Evolutionary conservation across 208 protist species (phyloP), one percentile per base, ranked within the genome.

Genomic region (Crithidia sp.): DNA sequence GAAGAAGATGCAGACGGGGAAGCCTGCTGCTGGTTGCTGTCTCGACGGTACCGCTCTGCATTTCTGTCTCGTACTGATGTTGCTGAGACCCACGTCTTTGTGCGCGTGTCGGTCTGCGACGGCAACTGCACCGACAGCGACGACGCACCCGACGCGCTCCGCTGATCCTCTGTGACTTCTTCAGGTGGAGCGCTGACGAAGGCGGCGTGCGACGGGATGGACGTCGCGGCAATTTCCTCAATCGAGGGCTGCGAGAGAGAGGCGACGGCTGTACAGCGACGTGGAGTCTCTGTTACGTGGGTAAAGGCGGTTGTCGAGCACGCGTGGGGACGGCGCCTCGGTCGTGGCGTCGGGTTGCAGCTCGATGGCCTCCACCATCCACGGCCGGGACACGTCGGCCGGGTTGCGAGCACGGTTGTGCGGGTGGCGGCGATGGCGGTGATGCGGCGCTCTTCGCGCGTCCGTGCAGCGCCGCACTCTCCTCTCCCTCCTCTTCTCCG

Each of bases 271-370:
- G 3, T 43, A 14, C 9, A 7, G 7, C 10, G 63, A 68, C 13
- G 10, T 7, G 16, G 14, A 47, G 37, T 40, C 37, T 14, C 47
- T 44, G 5, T 10, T 4, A 0, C 12, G 7, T 4, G 63, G 36
- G 44, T 40, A 19, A 1, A 79, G 37, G 4, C 74, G 74, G 47
- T 79, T 72, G 74, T 74, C 54, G 44, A 70, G 52, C 47, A 79
- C 67, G 40, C 74, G 74, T 17, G 67, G 67, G 37, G 74, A 79
- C 36, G 74, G 57, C 39, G 74, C 53, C 55, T 79, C 52, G 5
- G 41, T 41, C 0, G 54, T 45, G 37, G n/a, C 14, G 9, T 45
- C 5, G 19, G 58, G 14, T 40, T 53, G 16, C 7, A 64, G 2
- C 13, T 66, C 28, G 47, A 54, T 28, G 39, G 9, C 49, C 9